Conservation (phyloP, 164 flowering plant genomes). For the Nymphaea thermarum region DNA sequence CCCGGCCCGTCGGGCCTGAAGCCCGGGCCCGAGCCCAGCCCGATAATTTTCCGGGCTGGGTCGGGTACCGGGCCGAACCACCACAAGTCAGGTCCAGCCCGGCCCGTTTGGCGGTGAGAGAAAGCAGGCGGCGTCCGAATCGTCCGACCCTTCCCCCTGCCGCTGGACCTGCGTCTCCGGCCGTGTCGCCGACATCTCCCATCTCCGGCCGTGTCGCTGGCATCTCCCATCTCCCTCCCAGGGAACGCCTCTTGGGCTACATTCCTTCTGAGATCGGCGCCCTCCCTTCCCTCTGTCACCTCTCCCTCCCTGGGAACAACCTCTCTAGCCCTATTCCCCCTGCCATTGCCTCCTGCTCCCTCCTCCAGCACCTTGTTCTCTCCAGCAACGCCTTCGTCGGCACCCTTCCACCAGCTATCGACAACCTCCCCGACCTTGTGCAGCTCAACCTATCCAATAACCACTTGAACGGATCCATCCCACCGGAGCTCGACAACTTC, state of each 20-base stretch:
- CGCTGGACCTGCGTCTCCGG: constrained; percentile 74
- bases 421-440: constrained; percentile 19
- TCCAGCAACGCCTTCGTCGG: constrained; percentile 66
- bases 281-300: constrained; percentile 34
- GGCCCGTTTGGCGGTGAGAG: too few species aligned
- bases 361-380: constrained; percentile 47
- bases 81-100: too few species aligned
- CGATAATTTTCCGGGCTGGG: too few species aligned
- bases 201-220: constrained; percentile 32
- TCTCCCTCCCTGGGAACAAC: constrained; percentile 45
- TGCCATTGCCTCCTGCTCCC: constrained; percentile 42
- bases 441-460: constrained; percentile 68
- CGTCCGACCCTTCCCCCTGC: constrained; percentile 53
- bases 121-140: too few species aligned
- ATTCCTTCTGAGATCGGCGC: constrained; percentile 83
- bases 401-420: constrained; percentile 40
- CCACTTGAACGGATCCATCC: constrained; percentile 59
- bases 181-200: too few species aligned
- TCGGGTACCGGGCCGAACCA: too few species aligned
- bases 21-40: too few species aligned
- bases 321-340: constrained; percentile 48
- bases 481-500: constrained; percentile 31
- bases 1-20: too few species aligned
- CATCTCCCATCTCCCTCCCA: constrained; percentile 41
- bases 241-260: constrained; percentile 51